A percentile compares a stretch with the other conserved stretches of the same genome.
Evolutionary conservation across 2,329 filamentous ascomycete genomes (phyloP).

Genomic region (Trichoderma gracile): DNA sequence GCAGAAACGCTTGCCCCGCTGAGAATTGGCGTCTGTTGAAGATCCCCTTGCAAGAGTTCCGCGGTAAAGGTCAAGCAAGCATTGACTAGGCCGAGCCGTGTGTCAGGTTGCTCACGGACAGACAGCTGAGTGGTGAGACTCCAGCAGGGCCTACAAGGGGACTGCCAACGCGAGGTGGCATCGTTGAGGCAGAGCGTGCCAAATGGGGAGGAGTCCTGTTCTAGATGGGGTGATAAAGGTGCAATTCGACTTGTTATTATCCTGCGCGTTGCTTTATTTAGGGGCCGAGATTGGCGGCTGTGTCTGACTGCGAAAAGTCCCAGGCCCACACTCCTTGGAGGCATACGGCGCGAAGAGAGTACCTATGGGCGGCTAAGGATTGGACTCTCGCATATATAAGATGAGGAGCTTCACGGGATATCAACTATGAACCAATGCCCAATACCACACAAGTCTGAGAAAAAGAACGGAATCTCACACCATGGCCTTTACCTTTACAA

Average conservation of each 20-base stretch:
- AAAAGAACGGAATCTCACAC: too few relatives aligned
- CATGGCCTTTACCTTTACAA: conserved; percentile 9
- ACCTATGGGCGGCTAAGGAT: too few relatives aligned
- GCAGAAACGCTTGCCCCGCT: not conserved
- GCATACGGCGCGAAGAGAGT: too few relatives aligned
- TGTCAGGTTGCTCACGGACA: not conserved
- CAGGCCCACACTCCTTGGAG: too few relatives aligned
- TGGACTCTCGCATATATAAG: too few relatives aligned
- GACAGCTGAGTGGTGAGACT: not conserved
- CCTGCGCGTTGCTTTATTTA: not conserved
- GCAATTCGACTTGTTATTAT: not conserved
- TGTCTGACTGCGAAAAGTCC: too few relatives aligned
- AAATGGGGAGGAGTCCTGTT: not conserved
- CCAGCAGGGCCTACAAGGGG: not conserved
- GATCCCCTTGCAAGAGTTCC: not conserved
- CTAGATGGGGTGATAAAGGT: not conserved
- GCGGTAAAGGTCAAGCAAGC: not conserved
- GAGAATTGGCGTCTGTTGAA: not conserved
- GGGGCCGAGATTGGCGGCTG: not conserved
- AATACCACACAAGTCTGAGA: not conserved
- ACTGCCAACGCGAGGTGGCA: not conserved
- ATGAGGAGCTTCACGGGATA: too few relatives aligned
- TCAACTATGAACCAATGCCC: too few relatives aligned
- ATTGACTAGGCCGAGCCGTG: not conserved
- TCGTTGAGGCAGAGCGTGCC: not conserved